Base-by-base conservation (phyloP, 176 grass and related monocot species). In the Carex scoparia region DNA sequence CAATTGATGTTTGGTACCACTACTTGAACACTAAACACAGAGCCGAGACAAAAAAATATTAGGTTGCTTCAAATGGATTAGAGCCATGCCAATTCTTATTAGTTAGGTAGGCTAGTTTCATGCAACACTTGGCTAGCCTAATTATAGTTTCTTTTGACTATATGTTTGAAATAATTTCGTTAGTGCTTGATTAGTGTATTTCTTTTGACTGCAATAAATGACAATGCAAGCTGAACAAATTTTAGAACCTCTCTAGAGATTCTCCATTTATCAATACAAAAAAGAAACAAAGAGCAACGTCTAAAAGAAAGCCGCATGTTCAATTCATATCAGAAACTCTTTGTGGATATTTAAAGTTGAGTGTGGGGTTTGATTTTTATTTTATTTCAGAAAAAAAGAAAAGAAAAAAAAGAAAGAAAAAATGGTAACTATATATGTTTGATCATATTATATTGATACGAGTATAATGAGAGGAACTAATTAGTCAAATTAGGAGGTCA, bases 41-140 rank as follows among this genome's bases (percentile, higher is more conserved):
- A 2, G 14, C 31, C 6, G 11, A 11, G 35, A 80, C 80, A 75
- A 75, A 73, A 37, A 40, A 80, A 68, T 23, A 67, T 83, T 68
- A 28, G 62, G 80, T 83, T 83, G 80, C 80, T 83, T 83, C 80
- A 54, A 83, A 68, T 51, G 33, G 62, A 55, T 63, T 83, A 68
- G 62, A 83, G 23, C 5, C 61, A 59, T 23, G 15, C 66, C 18
- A 55, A 68, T 27, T 81, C 31, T 83, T 49, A 56, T 49, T 48
- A 54, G 3, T 38, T 40, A 54, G 46, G 46, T 77, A 54, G 27
- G 49, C 27, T 33, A 1, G 49, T 56, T 77, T n/a, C 28, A 77
- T 77, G 61, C 38, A 69, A 16, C n/a, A 6, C 23, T 71, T 73
- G 9, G 42, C 9, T 73, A 49, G 19, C 42, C 37, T 38, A 38